Evolutionary conservation across 306 rosid species (phyloP), one percentile per base, ranked within the genome.

Genomic region (Macrotyloma uniflorum): DNA sequence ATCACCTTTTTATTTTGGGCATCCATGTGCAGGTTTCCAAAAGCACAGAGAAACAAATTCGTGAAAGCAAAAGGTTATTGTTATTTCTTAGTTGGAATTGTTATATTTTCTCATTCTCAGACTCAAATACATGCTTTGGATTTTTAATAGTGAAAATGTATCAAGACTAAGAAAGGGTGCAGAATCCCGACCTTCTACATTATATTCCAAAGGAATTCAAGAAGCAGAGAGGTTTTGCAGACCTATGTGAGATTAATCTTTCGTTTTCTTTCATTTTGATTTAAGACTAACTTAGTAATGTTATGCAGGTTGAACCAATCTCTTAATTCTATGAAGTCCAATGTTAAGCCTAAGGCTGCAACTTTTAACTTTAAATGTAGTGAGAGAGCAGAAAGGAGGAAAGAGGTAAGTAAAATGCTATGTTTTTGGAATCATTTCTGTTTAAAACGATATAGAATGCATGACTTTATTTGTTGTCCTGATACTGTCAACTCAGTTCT

Each of bases 371-470:
- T 88, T 65, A 87, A 79, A 79, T 68, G 92, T 55, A 38, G 59
- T 24, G 86, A 82, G 81, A 80, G 91, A 30, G 93, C 91, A 51
- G 92, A 87, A 84, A 82, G 86, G 85, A 87, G 97, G 73, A 92
- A 88, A 84, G 90, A 88, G 97, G 97, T 82, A 84, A 82, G 89
- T 42, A 36, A 26, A 79, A 69, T 46, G 33, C 15, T 2, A n/a
- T 35, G 36, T 82, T 80, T 28, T 83, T 28, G 13, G 15, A 59
- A 61, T 36, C 66, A 23, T 22, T 11, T 57, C 71, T 35, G 22
- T 18, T 69, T 55, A 72, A 65, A 15, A 16, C 1, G 5, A 65
- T 2, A 67, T 33, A 22, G 24, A 78, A 71, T 71, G 47, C 8
- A 63, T 69, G 71, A 16, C 77, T 57, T n/a, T 24, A 79, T 80